Base-by-base conservation (phyloP, 2,329 filamentous ascomycete species). In the Xylariaceae sp. region DNA sequence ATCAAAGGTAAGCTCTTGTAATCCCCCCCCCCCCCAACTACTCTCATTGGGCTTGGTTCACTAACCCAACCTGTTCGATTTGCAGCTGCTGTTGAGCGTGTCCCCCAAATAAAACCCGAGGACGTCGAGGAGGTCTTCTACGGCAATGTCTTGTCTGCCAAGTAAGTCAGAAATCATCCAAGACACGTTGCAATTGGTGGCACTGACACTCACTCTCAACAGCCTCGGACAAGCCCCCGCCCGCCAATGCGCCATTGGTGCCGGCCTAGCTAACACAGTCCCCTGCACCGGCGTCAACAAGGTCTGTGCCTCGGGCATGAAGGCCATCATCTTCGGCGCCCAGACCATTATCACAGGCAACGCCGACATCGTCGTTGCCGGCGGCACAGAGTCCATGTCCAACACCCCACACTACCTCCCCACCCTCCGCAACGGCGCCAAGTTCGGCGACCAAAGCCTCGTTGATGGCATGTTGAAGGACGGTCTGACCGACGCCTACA, bases 291-390 rank as follows among this genome's bases (percentile, higher is more conserved):
- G 91, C 42, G 82, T 98, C 64, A 98, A 98, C 85, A 98, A 98
- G 77, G 93, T 98, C 66, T 98, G 93, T 79, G 93, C 93, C 54
- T 96, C 91, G 8, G 85, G 86, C 36, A 75, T 96, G 66, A 98
- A 98, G 77, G 88, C 93, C 58, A 85, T 98, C 64, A 89, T 95
- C 56, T 79, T 98, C 50, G 93, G 87, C 58, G 88, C 92, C 41
- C 93, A 97, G 72, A 96, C 92, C 61, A 98, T 98, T 74, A 90
- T 97, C 68, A 95, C 91, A 43, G 92, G 93, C 58, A 95, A 89
- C 66, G 92, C 92, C 55, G 85, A 88, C 59, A 85, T 96, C 55
- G 83, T 98, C 55, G 89, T 98, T 49, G 93, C 91, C 55, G 93
- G 91, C 64, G 93, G 93, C 59, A 83, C 92, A 57, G 93, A 98